phyloP scores from a whole-genome alignment of 768 basidiomycete genomes.

The Panaeolus papilionaceus region DNA sequence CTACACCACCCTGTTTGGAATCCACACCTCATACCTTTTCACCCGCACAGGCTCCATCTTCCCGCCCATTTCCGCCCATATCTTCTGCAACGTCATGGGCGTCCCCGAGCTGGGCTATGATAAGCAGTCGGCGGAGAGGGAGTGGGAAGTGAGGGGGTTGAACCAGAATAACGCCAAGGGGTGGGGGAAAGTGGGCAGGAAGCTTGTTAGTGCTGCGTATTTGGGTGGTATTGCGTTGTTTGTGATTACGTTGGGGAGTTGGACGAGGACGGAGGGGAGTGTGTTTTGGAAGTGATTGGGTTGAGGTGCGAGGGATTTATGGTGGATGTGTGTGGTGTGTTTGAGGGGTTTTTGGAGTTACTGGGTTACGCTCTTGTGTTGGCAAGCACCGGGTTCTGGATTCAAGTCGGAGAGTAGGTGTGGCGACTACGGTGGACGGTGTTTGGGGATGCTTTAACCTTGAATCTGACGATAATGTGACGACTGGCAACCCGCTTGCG shows the following conservation, averaged over 20 bases:
- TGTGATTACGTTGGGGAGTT: constrained; percentile 18
- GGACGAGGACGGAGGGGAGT: constrained; percentile 16
- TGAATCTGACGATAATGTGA: no score
- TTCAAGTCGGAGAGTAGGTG: no score
- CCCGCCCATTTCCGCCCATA: constrained; percentile 80
- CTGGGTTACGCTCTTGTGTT: no score
- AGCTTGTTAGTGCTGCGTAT: constrained; percentile 47
- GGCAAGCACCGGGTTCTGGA: no score
- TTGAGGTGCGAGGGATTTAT: no score
- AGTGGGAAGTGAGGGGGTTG: constrained; percentile 32
- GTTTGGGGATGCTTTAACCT: no score
- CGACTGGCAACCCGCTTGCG: no score
- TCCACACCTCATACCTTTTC: constrained; percentile 85
- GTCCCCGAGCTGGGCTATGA: constrained; percentile 74
- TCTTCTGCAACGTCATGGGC: constrained; percentile 96
- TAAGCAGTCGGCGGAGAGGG: background rate
- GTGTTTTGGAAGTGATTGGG: constrained; percentile 15
- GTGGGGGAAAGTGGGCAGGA: constrained; percentile 30
- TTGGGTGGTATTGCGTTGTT: constrained; percentile 57
- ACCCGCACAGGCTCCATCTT: constrained; percentile 84
- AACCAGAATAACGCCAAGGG: constrained; percentile 38
- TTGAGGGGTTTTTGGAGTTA: no score
- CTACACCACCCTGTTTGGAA: constrained; percentile 95
- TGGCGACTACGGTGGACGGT: no score
- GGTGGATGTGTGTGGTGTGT: no score